A percentile compares a stretch with the other conserved stretches of the same genome.
Conservation (phyloP, 2,329 filamentous ascomycete genomes). For the Hymenoscyphus occultus region DNA sequence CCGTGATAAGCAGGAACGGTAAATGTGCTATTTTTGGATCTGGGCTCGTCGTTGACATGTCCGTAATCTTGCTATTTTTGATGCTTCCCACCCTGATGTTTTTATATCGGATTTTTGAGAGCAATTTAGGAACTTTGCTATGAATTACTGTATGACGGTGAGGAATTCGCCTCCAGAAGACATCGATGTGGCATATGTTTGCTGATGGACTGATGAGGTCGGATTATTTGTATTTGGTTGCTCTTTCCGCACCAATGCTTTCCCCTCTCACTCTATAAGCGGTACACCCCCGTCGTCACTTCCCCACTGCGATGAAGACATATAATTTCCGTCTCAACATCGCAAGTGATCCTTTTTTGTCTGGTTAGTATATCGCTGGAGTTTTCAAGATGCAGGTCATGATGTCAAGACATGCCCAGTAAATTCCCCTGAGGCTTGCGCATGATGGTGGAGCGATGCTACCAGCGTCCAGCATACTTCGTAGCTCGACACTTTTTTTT, state of each 20-base stretch:
- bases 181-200: too few species aligned
- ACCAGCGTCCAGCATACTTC: background rate
- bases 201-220: too few species aligned
- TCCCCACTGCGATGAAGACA: too few species aligned
- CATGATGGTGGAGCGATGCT: background rate
- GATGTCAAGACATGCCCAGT: background rate
- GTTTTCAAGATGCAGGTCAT: background rate
- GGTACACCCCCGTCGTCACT: too few species aligned
- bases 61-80: background rate
- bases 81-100: background rate
- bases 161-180: too few species aligned
- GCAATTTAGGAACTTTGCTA: background rate
- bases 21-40: slow-evolving; percentile 16
- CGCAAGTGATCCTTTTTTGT: background rate
- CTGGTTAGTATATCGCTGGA: background rate
- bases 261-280: too few species aligned
- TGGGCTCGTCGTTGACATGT: background rate
- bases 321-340: too few species aligned
- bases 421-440: slow-evolving; percentile 1
- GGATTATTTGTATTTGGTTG: too few species aligned
- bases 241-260: too few species aligned
- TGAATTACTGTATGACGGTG: too few species aligned
- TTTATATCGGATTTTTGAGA: background rate
- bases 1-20: slow-evolving; percentile 13
- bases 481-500: background rate